Evolutionary conservation across 345 rosid species (phyloP).

Genomic region (Reutealis trisperma): DNA sequence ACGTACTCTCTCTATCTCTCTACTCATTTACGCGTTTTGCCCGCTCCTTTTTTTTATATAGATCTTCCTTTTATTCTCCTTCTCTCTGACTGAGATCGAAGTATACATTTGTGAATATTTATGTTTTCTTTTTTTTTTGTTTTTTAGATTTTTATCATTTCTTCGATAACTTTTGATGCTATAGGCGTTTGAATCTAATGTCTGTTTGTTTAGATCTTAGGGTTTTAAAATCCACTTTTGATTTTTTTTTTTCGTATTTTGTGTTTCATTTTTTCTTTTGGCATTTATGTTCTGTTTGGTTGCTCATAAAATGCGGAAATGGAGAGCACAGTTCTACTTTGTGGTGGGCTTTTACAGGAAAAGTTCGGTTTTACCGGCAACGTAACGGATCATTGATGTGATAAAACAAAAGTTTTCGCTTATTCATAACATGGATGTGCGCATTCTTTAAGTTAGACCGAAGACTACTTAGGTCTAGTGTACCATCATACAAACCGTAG

Average conservation of each 20-base stretch:
- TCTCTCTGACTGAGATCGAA: neutral
- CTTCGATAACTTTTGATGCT: neutral
- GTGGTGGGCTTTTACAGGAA: neutral
- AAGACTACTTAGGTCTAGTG: neutral
- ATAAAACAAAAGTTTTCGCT: neutral
- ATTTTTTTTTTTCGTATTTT: neutral
- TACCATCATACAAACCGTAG: neutral
- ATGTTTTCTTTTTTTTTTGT: neutral
- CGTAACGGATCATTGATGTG: neutral
- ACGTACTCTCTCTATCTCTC: neutral
- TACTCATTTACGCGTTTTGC: no score
- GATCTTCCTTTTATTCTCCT: slow-evolving; percentile 1
- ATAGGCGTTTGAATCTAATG: neutral
- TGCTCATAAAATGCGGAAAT: neutral
- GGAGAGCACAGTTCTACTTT: neutral
- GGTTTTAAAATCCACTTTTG: neutral
- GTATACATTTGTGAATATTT: neutral
- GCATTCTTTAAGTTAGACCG: neutral
- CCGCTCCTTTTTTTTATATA: no score
- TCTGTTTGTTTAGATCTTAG: neutral
- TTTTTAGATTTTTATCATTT: neutral
- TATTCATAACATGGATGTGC: neutral
- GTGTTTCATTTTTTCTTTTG: neutral
- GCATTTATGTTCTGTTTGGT: neutral
- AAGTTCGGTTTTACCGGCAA: neutral